A percentile compares a stretch with the other conserved stretches of the same genome.
These are phyloP conservation scores for Fusarium torulosum DNA, from an alignment of 2,329 filamentous ascomycete species.

Conservation along the genomic window DNA sequence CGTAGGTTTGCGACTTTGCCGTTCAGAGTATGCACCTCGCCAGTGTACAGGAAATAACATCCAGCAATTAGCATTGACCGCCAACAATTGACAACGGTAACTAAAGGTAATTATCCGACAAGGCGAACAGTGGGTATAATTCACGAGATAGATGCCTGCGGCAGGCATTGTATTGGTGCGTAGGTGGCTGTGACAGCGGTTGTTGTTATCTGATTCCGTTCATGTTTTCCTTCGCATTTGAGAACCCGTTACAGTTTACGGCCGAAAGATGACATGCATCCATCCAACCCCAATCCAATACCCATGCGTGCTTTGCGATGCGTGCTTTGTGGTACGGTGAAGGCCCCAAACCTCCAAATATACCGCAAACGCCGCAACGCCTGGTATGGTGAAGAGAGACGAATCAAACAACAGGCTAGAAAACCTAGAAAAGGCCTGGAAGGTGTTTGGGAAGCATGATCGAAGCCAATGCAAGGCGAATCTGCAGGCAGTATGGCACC, in stretches of 20 bases:
- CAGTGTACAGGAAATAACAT: not conserved
- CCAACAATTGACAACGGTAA: not conserved
- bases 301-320: conserved; percentile 4
- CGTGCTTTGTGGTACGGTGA: not conserved
- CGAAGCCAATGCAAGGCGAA: conserved; percentile 36
- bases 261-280: conserved; percentile 7
- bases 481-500: conserved; percentile 26
- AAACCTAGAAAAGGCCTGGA: conserved; percentile 36
- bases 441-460: conserved; percentile 22
- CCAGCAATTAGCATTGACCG: not conserved
- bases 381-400: not conserved
- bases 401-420: conserved; percentile 27
- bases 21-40: conserved; percentile 25
- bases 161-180: not conserved
- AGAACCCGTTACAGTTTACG: not conserved
- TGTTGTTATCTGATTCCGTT: not conserved
- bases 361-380: conserved; percentile 25
- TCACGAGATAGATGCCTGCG: not conserved
- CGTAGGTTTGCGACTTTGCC: conserved; percentile 15
- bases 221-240: conserved; percentile 7
- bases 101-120: conserved; percentile 2
- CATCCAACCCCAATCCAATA: not conserved
- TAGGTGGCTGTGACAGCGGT: conserved; percentile 11
- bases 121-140: not conserved
- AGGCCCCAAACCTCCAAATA: not conserved